Percentiles rank a stretch among this genome's conserved stretches.
phyloP scores from a whole-genome alignment of 257 asterid genomes.

The Parsonsia alboflavescens region DNA sequence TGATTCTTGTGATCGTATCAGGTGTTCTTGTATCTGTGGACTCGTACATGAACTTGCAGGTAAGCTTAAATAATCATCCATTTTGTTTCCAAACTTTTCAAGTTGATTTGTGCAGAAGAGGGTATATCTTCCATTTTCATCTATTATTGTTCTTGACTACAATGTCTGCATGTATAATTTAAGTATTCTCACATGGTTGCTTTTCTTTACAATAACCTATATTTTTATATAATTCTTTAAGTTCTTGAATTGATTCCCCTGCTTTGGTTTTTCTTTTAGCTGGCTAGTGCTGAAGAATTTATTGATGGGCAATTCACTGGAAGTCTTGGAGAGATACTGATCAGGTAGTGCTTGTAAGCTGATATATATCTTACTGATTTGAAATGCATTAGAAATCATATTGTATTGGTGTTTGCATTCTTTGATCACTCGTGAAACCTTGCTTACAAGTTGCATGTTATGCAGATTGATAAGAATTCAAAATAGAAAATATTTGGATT shows the following conservation, averaged over 20 bases:
- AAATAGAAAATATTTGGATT: not conserved
- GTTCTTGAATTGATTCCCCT: not conserved
- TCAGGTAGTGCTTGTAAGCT: constrained; percentile 16
- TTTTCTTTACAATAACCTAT: not conserved
- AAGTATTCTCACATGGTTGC: not conserved
- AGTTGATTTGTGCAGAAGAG: not conserved
- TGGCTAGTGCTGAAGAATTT: constrained; percentile 90
- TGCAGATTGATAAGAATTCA: not conserved
- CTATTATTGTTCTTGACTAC: not conserved
- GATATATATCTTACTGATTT: not conserved
- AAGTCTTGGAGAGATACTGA: constrained; percentile 74
- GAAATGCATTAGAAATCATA: not conserved
- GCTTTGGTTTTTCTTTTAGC: constrained; percentile 36
- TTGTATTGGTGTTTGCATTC: not conserved
- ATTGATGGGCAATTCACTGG: constrained; percentile 86
- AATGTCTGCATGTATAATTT: not conserved
- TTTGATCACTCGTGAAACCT: too few species aligned
- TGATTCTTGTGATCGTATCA: constrained; percentile 28
- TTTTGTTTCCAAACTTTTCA: not conserved
- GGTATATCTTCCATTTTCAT: not conserved
- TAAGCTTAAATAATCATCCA: constrained; percentile 14
- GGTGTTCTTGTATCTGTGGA: constrained; percentile 92
- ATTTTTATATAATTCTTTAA: not conserved
- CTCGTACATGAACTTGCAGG: constrained; percentile 99
- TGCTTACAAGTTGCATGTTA: not conserved